phyloP scores from a whole-genome alignment of 352 stramenopile genomes.

The Pythium monospermum region DNA sequence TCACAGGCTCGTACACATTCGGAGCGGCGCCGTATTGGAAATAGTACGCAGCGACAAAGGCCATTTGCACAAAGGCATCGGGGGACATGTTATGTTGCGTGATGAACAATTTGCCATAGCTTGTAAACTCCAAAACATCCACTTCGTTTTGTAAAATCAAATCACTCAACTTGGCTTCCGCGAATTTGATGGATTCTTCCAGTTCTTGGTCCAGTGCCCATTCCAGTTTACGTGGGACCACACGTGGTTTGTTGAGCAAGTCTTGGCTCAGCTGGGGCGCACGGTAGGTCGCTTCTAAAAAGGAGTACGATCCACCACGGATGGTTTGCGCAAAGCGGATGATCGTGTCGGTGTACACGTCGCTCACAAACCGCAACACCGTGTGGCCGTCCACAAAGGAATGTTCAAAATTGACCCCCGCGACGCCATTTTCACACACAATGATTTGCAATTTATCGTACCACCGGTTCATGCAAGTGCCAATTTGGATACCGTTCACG shows the following conservation, averaged over 20 bases:
- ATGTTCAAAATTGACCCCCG: conserved; percentile 97
- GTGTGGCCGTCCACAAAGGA: conserved; percentile 96
- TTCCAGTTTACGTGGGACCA: conserved; percentile 88
- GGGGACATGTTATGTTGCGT: conserved; percentile 89
- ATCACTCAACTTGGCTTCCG: conserved; percentile 92
- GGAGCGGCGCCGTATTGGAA: conserved; percentile 85
- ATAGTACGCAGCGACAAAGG: conserved; percentile 93
- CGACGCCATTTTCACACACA: conserved; percentile 91
- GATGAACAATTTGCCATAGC: conserved; percentile 89
- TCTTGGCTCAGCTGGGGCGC: conserved; percentile 50
- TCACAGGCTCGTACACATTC: conserved; percentile 93
- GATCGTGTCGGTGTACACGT: conserved; percentile 90
- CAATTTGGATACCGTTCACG: conserved; percentile 58
- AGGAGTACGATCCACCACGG: conserved; percentile 70
- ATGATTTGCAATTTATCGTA: conserved; percentile 98
- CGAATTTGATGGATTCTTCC: conserved; percentile 89
- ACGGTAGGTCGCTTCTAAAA: conserved; percentile 72
- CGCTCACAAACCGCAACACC: conserved; percentile 86
- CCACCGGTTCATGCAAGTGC: conserved; percentile 96
- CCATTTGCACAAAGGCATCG: conserved; percentile 96
- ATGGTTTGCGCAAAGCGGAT: conserved; percentile 93
- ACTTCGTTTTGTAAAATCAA: conserved; percentile 93
- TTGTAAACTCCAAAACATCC: conserved; percentile 92
- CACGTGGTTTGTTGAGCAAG: conserved; percentile 34
- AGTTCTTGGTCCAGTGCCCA: conserved; percentile 83